phyloP scores from a whole-genome alignment of 2,329 filamentous ascomycete genomes.

The Aspergillus oerlinghausenensis region DNA sequence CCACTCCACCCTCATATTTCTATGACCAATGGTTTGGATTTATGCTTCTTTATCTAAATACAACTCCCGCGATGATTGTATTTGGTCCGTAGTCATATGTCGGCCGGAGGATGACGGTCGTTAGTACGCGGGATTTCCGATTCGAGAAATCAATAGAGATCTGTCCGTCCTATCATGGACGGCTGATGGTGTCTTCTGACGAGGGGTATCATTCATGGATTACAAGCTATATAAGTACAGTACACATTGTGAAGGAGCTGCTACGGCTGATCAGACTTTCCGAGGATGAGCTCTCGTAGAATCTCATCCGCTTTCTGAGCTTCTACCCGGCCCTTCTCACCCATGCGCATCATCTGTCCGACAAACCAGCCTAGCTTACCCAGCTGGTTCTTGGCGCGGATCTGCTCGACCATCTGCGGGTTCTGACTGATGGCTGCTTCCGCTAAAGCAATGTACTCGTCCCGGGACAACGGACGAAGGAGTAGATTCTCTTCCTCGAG shows the following conservation, averaged over 20 bases:
- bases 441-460: constrained; percentile 55
- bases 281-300: constrained; percentile 47
- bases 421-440: constrained; percentile 51
- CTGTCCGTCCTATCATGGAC: no score
- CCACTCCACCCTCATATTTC: constrained; percentile 22
- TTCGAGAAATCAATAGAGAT: background rate
- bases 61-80: background rate
- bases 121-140: background rate
- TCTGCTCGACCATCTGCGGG: constrained; percentile 55
- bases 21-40: constrained; percentile 18
- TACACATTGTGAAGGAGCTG: background rate
- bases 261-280: constrained; percentile 7
- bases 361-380: constrained; percentile 67
- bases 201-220: constrained; percentile 6
- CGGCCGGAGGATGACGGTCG: background rate
- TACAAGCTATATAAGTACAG: background rate
- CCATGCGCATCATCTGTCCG: constrained; percentile 62
- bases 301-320: constrained; percentile 54
- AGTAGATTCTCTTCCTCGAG: constrained; percentile 54
- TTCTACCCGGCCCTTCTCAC: constrained; percentile 59
- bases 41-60: background rate
- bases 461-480: constrained; percentile 51
- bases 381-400: constrained; percentile 54
- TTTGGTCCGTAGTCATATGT: background rate
- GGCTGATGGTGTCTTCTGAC: background rate